Base-by-base conservation (phyloP, 768 basidiomycete species). In the Mycena albidolilacea region DNA sequence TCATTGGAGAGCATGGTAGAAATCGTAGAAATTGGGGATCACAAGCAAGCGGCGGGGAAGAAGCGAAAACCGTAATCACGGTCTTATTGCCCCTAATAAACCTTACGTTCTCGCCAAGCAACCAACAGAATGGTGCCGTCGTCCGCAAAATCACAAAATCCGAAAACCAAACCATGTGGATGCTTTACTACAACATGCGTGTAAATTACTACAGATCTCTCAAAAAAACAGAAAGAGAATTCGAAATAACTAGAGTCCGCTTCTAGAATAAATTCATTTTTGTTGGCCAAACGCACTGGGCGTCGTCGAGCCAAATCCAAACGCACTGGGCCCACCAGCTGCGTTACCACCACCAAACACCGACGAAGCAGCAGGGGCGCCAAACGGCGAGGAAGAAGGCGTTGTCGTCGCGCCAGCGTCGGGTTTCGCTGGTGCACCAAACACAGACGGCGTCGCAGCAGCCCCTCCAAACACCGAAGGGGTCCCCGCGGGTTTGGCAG, bases 1-100 rank as follows among this genome's bases (percentile, higher is more conserved):
- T 80, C 80, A 58, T 77, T 81, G 23, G 83, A 80, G 55, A 86
- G 79, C 82, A 84, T 86, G 59, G 23, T 63, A 7, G 38, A 61
- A 55, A 21, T n/a, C 63, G 39, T 46, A 71, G 50, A 39, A 64
- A 76, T 14, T 7, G 54, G 54, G 54, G 54, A 41, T 23, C 21
- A 19, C 39, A 41, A 61, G 37, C 19, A 61, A 23, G 59, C n/a
- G 39, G 59, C 5, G 59, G 39, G 59, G 59, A 43, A 39, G 35
- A 15, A 58, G 35, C n/a, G n/a, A 37, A 30, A 30, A 9, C 15
- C 17, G 19, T 19, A 38, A 39, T n/a, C 35, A 38, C 37, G 38
- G 7, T 41, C 37, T 19, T 15, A 6, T 61, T 43, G 19, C 59
- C 59, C 59, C 41, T 61, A 43, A 23, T 12, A 15, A 1, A n/a